A percentile compares a stretch with the other conserved stretches of the same genome.
Conservation (phyloP, 345 rosid species). For the Heritiera littoralis region DNA sequence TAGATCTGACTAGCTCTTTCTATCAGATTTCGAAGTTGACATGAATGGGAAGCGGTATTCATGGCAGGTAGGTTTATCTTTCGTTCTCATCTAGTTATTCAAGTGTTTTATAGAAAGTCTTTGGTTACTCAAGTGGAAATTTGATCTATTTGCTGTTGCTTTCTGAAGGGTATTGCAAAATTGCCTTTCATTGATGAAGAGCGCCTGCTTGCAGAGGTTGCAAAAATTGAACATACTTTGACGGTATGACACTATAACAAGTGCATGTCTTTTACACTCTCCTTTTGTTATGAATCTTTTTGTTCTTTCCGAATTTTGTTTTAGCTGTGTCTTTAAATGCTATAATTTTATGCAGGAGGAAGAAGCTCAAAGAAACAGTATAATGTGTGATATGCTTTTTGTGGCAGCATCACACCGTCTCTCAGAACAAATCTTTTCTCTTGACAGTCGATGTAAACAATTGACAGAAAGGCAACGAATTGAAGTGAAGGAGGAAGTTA, state of each 20-base stretch:
- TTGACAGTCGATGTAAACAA: constrained; percentile 59
- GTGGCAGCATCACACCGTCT: constrained; percentile 72
- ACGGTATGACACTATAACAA: constrained; percentile 14
- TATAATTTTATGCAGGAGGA: constrained; percentile 50
- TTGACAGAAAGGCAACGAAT: constrained; percentile 44
- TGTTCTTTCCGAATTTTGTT: not conserved
- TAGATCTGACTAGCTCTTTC: not conserved
- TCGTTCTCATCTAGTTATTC: not conserved
- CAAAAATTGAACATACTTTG: constrained; percentile 58
- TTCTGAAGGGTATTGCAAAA: constrained; percentile 65
- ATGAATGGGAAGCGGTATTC: constrained; percentile 90
- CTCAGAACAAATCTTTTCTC: constrained; percentile 69
- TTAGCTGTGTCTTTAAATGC: constrained; percentile 5
- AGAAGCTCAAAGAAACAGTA: constrained; percentile 81
- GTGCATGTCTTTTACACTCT: not conserved
- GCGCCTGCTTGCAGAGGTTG: constrained; percentile 79
- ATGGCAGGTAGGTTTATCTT: constrained; percentile 59
- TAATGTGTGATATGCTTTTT: constrained; percentile 76
- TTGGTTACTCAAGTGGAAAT: not conserved
- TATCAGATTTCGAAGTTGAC: constrained; percentile 70
- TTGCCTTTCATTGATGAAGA: constrained; percentile 89
- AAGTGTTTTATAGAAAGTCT: not conserved
- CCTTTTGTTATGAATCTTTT: not conserved
- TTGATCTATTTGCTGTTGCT: constrained; percentile 8
- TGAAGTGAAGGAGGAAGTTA: constrained; percentile 51